Evolutionary conservation across 108 stramenopile species (phyloP).

Genomic region (Nitzschia inconspicua): DNA sequence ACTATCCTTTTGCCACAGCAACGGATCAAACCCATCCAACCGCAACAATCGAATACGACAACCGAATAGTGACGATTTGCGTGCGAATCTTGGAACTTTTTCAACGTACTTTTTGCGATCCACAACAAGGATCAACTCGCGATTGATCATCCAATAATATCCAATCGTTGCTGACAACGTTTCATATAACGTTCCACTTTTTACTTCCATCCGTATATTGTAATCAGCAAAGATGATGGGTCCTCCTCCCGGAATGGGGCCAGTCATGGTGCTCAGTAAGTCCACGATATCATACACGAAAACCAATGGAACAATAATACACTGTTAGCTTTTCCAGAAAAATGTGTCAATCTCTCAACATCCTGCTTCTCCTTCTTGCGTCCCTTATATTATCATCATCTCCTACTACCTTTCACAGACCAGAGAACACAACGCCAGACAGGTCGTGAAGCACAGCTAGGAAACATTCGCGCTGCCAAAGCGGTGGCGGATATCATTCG

Average conservation of each 20-base stretch:
- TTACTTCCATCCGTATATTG: too few relatives aligned
- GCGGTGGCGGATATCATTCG: constrained; percentile 97
- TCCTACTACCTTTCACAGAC: constrained; percentile 34
- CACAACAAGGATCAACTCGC: background rate
- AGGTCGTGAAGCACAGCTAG: constrained; percentile 96
- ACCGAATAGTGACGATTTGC: too few relatives aligned
- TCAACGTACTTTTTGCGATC: too few relatives aligned
- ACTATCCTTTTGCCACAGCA: too few relatives aligned
- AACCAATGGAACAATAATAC: background rate
- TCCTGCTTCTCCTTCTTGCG: background rate
- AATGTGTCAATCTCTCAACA: background rate
- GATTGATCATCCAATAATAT: too few relatives aligned
- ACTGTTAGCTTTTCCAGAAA: background rate
- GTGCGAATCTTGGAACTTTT: too few relatives aligned
- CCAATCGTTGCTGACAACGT: too few relatives aligned
- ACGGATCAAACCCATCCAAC: too few relatives aligned
- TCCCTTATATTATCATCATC: background rate
- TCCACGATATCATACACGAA: constrained; percentile 9
- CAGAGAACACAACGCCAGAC: constrained; percentile 95
- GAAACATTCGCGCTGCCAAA: constrained; percentile 95
- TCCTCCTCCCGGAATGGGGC: constrained; percentile 35
- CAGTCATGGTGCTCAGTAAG: constrained; percentile 90
- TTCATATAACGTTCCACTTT: too few relatives aligned
- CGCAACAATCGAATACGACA: too few relatives aligned
- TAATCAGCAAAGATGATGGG: too few relatives aligned